Base-by-base conservation (phyloP, 2,329 filamentous ascomycete genomes). In the Colletotrichum tamarilloi region DNA sequence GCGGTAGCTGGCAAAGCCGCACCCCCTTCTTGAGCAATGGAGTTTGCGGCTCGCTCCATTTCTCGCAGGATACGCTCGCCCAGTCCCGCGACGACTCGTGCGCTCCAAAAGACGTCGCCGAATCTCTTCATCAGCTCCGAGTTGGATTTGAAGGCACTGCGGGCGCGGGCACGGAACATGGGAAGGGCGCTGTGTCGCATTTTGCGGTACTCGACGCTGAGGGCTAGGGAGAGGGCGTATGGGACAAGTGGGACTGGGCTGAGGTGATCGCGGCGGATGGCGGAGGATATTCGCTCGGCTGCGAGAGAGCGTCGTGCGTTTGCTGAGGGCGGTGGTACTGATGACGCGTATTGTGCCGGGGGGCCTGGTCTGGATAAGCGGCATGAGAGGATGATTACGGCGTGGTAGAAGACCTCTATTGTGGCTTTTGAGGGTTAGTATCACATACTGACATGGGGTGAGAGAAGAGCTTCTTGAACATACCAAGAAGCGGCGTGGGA, bases 361-460 rank as follows among this genome's bases (percentile, higher is more conserved):
- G 82, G 82, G 56, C 85, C 81, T 12, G 82, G 82, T 12, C 85
- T 79, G 4, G 87, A 83, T 5, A 88, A 84, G n/a, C 90, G 86
- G 62, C 89, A 91, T 0, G 90, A 92, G 2, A 92, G 81, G 9
- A 92, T 91, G 46, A 89, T 88, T 7, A 92, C 87, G 3, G 90
- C 89, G 76, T 92, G 90, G 76, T 92, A 92, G 19, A 92, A 87
- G 1, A 89, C 86, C 75, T 92, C 90, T 7, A 92, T 85, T 0
- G 90, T 91, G 8, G 86, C 89, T 90, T 49, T 5, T 11, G 53
- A 6, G 3, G 28, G 68, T 83, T 59, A 82, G 78, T 14, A 57
- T 7, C 14, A 14, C 30, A 62, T 0, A 1, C 5, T 26, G 5
- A 0, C 58, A 26, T 4, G 6, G 12, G 9, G 35, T 22, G 3